Evolutionary conservation across 202 grass and related monocot species (phyloP).

Genomic region (Setaria italica): DNA sequence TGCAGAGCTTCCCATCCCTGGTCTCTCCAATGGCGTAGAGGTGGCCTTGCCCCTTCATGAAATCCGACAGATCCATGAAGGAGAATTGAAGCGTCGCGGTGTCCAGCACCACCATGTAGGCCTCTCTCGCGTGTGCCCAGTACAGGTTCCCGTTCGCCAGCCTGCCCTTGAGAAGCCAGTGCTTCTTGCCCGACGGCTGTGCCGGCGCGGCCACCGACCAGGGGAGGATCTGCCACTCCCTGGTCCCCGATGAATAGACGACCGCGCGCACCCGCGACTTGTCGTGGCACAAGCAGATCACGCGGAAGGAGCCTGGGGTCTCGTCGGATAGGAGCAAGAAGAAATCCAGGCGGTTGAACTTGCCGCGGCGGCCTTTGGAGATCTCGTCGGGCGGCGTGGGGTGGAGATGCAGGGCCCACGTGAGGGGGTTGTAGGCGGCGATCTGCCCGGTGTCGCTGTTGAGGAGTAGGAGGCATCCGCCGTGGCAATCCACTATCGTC

Average conservation of each 20-base stretch:
- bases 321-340: not conserved
- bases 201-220: not conserved
- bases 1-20: constrained; percentile 13
- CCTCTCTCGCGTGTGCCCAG: not conserved
- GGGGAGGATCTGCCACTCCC: not conserved
- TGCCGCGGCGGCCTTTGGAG: not conserved
- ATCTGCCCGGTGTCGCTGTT: not conserved
- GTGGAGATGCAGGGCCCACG: not conserved
- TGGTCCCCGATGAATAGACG: not conserved
- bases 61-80: not conserved
- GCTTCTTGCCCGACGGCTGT: not conserved
- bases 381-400: constrained; percentile 7
- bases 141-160: not conserved
- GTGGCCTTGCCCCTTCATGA: not conserved
- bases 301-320: constrained; percentile 5
- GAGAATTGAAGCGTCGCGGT: constrained; percentile 3
- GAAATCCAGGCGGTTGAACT: not conserved
- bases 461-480: constrained; percentile 1
- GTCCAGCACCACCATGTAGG: not conserved
- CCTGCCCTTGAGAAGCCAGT: not conserved
- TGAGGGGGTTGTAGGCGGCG: constrained; percentile 31
- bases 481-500: not conserved
- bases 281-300: not conserved
- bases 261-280: not conserved
- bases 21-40: not conserved